Evolutionary conservation across 495 filamentous ascomycete genomes (phyloP).

Genomic region (Penicillium ucsense): DNA sequence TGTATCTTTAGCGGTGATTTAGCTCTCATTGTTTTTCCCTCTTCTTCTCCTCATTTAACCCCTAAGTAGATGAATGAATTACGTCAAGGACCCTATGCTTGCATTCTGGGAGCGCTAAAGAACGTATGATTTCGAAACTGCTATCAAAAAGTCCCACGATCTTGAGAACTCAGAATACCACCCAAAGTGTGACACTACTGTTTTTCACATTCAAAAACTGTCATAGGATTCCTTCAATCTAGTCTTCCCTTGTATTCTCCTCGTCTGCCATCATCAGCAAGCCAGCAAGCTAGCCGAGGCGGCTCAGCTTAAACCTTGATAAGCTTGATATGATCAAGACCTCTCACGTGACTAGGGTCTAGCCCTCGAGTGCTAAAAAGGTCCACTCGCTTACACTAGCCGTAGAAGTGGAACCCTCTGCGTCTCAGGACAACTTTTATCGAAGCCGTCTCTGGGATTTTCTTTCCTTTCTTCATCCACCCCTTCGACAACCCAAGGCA

Average conservation of each 20-base stretch:
- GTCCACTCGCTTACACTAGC: conserved; percentile 29
- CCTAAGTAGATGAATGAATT: conserved; percentile 28
- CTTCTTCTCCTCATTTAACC: conserved; percentile 24
- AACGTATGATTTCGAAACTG: too few relatives aligned
- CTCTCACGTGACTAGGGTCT: conserved; percentile 22
- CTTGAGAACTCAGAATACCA: too few relatives aligned
- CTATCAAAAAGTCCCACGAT: too few relatives aligned
- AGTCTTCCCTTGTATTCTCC: too few relatives aligned
- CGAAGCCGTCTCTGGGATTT: conserved; percentile 6
- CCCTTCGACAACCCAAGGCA: conserved; percentile 39
- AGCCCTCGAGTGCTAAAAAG: conserved; percentile 15
- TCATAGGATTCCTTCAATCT: too few relatives aligned
- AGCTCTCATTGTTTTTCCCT: conserved; percentile 13
- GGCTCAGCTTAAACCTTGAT: too few relatives aligned
- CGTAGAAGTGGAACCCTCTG: conserved; percentile 12
- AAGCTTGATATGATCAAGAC: too few relatives aligned
- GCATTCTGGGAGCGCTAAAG: too few relatives aligned
- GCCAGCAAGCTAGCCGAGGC: too few relatives aligned
- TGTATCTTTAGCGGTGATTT: conserved; percentile 43
- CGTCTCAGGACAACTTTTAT: conserved; percentile 10
- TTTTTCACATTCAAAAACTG: too few relatives aligned
- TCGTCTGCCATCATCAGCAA: too few relatives aligned
- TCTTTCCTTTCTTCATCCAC: conserved; percentile 26
- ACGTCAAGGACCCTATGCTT: conserved; percentile 9
- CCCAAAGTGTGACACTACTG: too few relatives aligned